These are phyloP conservation scores for Tagetes patula DNA, from an alignment of 129 eudicot species.

Conservation along the genomic window DNA sequence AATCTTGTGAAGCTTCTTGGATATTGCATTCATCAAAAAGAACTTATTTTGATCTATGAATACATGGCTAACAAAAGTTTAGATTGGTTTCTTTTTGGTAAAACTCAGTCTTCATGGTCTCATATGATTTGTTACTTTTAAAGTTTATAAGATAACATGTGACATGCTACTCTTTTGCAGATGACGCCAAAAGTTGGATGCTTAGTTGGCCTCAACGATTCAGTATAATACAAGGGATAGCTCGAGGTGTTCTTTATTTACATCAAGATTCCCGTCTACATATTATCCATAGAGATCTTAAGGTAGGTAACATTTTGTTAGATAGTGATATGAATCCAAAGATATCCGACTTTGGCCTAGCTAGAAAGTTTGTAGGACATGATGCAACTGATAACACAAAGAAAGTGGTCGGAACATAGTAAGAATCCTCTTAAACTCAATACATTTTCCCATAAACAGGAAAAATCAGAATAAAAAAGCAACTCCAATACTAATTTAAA, in stretches of 20 bases:
- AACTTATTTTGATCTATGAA: slow-evolving; percentile 10
- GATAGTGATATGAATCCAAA: not conserved
- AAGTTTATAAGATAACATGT: not conserved
- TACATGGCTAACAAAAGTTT: slow-evolving; percentile 16
- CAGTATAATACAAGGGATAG: not conserved
- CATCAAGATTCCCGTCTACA: slow-evolving; percentile 9
- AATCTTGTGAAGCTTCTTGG: slow-evolving; percentile 42
- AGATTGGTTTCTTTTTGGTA: not conserved
- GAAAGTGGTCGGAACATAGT: slow-evolving; percentile 8
- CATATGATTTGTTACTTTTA: not conserved
- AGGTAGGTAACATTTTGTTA: not conserved
- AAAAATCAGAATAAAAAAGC: not conserved
- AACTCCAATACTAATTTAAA: not conserved
- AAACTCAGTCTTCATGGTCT: not conserved
- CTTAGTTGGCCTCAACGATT: not conserved
- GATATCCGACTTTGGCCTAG: slow-evolving; percentile 3
- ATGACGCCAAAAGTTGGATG: not conserved
- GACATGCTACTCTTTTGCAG: not conserved
- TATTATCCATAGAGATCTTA: not conserved
- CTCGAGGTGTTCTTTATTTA: slow-evolving; percentile 3
- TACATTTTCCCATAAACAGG: not conserved
- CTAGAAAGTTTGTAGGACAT: not conserved
- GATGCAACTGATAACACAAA: slow-evolving; percentile 1
- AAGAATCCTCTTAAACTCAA: not conserved
- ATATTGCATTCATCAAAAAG: slow-evolving; percentile 24